Conservation (phyloP, 371 early-diverging fungal species). For the Mortierella sp. region DNA sequence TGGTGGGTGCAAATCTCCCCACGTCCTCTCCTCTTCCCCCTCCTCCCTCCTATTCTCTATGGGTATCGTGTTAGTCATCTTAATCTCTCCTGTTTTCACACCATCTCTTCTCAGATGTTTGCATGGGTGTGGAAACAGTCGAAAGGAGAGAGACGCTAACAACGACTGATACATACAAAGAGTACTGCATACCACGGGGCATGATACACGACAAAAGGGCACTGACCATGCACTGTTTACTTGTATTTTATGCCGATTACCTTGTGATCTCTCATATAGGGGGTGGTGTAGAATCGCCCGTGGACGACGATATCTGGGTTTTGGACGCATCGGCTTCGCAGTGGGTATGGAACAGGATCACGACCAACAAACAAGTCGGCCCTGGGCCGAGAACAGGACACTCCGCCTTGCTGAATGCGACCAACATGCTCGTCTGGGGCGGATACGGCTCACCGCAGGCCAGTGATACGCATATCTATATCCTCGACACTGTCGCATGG, state of each 20-base stretch:
- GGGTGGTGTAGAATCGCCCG: constrained; percentile 33
- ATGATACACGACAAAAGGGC: background rate
- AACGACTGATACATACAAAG: constrained; percentile 7
- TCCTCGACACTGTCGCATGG: constrained; percentile 35
- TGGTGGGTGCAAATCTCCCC: constrained; percentile 18
- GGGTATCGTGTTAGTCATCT: too few relatives aligned
- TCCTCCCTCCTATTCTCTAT: background rate
- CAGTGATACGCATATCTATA: constrained; percentile 35
- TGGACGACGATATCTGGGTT: constrained; percentile 47
- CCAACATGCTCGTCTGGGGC: constrained; percentile 53
- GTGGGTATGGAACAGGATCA: constrained; percentile 45
- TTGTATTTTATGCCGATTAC: too few relatives aligned
- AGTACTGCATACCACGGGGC: background rate
- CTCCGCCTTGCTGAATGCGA: constrained; percentile 40
- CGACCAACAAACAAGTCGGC: constrained; percentile 31
- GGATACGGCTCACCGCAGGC: constrained; percentile 31
- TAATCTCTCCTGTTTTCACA: background rate
- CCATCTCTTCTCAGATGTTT: too few relatives aligned
- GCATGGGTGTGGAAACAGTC: too few relatives aligned
- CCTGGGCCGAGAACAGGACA: constrained; percentile 47
- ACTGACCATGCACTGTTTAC: constrained; percentile 28
- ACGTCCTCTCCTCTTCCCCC: background rate
- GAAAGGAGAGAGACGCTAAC: background rate
- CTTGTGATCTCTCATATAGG: constrained; percentile 32
- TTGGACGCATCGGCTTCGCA: constrained; percentile 32